Percentiles rank a stretch among this genome's conserved stretches.
phyloP scores from a whole-genome alignment of 2,329 filamentous ascomycete genomes.

The Chrysoporthe austroafricana region DNA sequence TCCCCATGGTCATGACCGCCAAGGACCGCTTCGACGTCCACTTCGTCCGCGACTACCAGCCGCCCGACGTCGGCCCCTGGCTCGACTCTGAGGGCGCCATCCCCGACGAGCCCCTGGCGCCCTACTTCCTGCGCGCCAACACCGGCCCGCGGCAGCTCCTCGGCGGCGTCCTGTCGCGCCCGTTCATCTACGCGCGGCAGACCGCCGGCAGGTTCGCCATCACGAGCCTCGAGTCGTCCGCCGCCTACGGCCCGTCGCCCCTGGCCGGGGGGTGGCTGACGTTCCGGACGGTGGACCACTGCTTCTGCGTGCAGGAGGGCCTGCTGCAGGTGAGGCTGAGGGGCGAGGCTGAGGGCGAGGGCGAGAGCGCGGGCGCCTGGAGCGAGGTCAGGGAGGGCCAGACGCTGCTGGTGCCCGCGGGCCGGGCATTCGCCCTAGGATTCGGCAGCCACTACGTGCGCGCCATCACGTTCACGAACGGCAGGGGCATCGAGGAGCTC shows the following conservation, averaged over 20 bases:
- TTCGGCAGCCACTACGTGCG: conserved; percentile 52
- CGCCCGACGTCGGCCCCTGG: conserved; percentile 50
- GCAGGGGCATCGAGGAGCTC: conserved; percentile 52
- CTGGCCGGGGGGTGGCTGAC: conserved; percentile 42
- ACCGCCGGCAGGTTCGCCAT: conserved; percentile 55
- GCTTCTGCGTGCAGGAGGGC: conserved; percentile 54
- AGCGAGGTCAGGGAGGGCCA: conserved; percentile 49
- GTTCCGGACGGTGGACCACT: conserved; percentile 56
- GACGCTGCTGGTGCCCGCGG: conserved; percentile 52
- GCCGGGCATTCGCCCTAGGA: conserved; percentile 47
- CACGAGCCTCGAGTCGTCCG: conserved; percentile 53
- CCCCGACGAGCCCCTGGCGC: conserved; percentile 40
- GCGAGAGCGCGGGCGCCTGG: conserved; percentile 32
- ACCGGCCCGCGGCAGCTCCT: conserved; percentile 51
- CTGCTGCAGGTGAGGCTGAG: conserved; percentile 46
- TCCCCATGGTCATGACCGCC: conserved; percentile 60
- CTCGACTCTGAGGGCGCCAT: conserved; percentile 44
- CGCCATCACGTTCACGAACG: conserved; percentile 52
- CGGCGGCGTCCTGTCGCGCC: conserved; percentile 50
- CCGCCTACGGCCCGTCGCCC: conserved; percentile 40
- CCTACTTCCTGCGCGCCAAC: conserved; percentile 57
- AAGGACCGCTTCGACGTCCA: conserved; percentile 60
- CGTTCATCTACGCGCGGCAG: conserved; percentile 53
- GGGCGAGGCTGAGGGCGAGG: conserved; percentile 33
- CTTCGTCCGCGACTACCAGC: conserved; percentile 52